phyloP scores from a whole-genome alignment of 1,139 yeast species.

The Geotrichum phurueaensis region DNA sequence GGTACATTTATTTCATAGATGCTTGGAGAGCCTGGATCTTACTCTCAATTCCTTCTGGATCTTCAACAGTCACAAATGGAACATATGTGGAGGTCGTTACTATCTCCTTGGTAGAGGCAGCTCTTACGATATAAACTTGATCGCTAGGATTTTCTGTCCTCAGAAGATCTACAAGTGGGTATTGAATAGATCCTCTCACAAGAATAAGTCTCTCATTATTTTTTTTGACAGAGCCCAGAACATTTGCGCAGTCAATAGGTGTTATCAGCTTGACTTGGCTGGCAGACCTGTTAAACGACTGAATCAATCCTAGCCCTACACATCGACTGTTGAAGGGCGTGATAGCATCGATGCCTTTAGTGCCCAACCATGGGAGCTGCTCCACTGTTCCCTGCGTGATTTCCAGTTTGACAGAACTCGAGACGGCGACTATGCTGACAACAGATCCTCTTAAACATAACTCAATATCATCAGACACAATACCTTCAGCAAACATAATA shows the following conservation, averaged over 20 bases:
- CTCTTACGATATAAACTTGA: background rate
- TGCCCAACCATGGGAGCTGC: conserved; percentile 2
- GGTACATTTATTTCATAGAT: background rate
- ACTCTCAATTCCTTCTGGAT: conserved; percentile 9
- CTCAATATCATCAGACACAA: conserved; percentile 25
- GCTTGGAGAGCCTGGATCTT: conserved; percentile 1
- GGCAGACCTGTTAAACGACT: conserved; percentile 46
- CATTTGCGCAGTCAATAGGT: conserved; percentile 37
- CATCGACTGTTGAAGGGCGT: conserved; percentile 17
- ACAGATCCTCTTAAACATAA: conserved; percentile 31
- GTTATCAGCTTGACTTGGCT: conserved; percentile 52
- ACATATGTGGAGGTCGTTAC: background rate
- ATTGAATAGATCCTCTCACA: conserved; percentile 61
- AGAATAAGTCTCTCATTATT: conserved; percentile 37
- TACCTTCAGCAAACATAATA: conserved; percentile 30
- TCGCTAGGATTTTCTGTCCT: conserved; percentile 22
- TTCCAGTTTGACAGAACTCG: conserved; percentile 7
- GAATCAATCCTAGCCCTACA: conserved; percentile 34
- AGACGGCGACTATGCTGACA: conserved; percentile 27
- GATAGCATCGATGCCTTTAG: background rate
- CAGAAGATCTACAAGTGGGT: conserved; percentile 44
- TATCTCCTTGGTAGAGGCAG: background rate
- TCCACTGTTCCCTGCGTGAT: background rate
- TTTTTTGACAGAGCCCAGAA: conserved; percentile 21
- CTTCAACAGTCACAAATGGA: conserved; percentile 4